Percentiles rank a stretch among this genome's conserved stretches.
Evolutionary conservation across 345 rosid genomes (phyloP).

Genomic region (Odontarrhena argentea): DNA sequence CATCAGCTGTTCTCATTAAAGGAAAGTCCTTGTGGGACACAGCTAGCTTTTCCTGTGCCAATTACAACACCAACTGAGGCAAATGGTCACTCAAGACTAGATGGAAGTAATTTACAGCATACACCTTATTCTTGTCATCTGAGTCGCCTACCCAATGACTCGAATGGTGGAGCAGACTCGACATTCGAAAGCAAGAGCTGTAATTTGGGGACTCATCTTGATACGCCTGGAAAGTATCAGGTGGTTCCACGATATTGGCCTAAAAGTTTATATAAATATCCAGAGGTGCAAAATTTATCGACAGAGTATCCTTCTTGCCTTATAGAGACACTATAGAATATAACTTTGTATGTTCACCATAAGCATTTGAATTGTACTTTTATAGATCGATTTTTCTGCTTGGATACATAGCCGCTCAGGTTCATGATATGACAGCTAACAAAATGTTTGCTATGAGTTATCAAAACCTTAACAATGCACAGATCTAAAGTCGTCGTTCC

Average conservation of each 20-base stretch:
- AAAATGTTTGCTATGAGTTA: slow-evolving; percentile 16
- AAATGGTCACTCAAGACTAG: slow-evolving; percentile 58
- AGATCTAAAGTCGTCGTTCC: slow-evolving; percentile 81
- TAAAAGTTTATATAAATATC: slow-evolving; percentile 57
- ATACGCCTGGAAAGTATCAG: slow-evolving; percentile 68
- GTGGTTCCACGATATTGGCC: slow-evolving; percentile 87
- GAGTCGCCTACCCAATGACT: slow-evolving; percentile 52
- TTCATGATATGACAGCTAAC: slow-evolving; percentile 25
- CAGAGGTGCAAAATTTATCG: slow-evolving; percentile 66
- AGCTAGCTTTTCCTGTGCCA: slow-evolving; percentile 49
- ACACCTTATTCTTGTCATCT: slow-evolving; percentile 47
- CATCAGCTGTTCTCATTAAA: slow-evolving; percentile 49
- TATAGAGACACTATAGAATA: slow-evolving; percentile 21
- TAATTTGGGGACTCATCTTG: slow-evolving; percentile 64
- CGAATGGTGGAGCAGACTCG: slow-evolving; percentile 58
- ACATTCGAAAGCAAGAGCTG: slow-evolving; percentile 50
- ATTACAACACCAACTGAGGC: slow-evolving; percentile 52
- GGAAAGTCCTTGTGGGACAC: slow-evolving; percentile 60
- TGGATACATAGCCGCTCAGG: slow-evolving; percentile 29
- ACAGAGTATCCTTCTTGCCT: slow-evolving; percentile 85
- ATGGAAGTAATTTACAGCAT: slow-evolving; percentile 50
- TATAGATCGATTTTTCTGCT: slow-evolving; percentile 25
- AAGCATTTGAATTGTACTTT: slow-evolving; percentile 17
- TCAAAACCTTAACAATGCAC: slow-evolving; percentile 58
- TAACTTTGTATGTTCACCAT: slow-evolving; percentile 19